Conservation (phyloP, 345 rosid genomes). For the Eucalyptus urophylla region DNA sequence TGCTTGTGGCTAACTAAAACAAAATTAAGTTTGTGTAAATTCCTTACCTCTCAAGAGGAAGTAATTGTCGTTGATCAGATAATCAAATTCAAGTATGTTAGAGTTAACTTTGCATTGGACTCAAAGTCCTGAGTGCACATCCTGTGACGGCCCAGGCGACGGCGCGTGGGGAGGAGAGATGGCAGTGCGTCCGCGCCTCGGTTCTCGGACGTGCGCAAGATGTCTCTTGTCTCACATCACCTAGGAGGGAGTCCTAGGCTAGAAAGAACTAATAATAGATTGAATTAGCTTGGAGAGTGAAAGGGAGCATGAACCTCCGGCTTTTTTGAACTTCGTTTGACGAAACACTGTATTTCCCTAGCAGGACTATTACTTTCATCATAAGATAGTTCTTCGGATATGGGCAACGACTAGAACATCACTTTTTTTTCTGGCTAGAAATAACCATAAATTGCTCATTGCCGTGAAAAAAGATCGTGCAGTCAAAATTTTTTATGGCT, state of each 20-base stretch:
- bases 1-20: background rate
- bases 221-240: no score
- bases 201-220: no score
- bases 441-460: background rate
- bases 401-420: background rate
- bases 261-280: no score
- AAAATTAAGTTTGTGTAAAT: background rate
- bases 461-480: background rate
- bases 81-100: background rate
- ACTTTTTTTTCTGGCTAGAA: background rate
- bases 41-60: background rate
- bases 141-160: no score
- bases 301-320: background rate
- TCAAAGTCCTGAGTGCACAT: no score
- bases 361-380: background rate
- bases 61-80: background rate
- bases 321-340: background rate
- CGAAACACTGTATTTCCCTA: background rate
- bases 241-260: no score
- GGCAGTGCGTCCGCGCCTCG: no score
- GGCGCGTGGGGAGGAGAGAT: no score
- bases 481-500: no score
- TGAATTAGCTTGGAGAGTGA: no score
- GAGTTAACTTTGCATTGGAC: background rate
- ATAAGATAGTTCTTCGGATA: background rate